Conservation (phyloP, 345 rosid species). For the Bruguiera sexangula region DNA sequence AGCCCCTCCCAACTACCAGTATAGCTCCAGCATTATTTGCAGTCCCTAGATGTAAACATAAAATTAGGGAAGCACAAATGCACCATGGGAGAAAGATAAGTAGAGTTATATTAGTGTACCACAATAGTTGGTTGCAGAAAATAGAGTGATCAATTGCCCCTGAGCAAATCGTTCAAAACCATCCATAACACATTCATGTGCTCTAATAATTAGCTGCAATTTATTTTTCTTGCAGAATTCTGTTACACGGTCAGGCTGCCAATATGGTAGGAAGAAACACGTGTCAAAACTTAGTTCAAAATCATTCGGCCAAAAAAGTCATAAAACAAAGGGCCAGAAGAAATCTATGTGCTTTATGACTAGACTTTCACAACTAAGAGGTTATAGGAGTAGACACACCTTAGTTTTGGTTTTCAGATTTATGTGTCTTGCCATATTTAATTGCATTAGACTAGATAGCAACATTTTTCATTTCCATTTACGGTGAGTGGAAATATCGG, state of each 20-base stretch:
- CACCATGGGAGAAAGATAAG: neutral
- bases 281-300: too few relatives aligned
- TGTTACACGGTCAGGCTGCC: conserved; percentile 92
- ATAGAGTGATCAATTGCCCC: conserved; percentile 93
- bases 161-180: conserved; percentile 99
- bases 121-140: conserved; percentile 97
- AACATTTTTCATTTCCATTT: neutral
- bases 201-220: conserved; percentile 86
- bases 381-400: too few relatives aligned
- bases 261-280: too few relatives aligned
- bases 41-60: conserved; percentile 53
- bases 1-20: conserved; percentile 90
- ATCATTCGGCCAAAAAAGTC: too few relatives aligned
- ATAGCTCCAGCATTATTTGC: conserved; percentile 99
- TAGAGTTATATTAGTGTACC: conserved; percentile 43
- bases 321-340: too few relatives aligned
- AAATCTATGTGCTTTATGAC: too few relatives aligned
- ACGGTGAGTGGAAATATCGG: neutral
- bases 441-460: neutral
- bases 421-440: too few relatives aligned
- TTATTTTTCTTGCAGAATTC: conserved; percentile 97
- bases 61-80: conserved; percentile 12
- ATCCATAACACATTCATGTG: conserved; percentile 99
- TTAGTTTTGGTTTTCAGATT: too few relatives aligned
- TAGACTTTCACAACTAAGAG: too few relatives aligned